Conservation (phyloP, 1,139 yeast species). For the Lodderomyces theae region DNA sequence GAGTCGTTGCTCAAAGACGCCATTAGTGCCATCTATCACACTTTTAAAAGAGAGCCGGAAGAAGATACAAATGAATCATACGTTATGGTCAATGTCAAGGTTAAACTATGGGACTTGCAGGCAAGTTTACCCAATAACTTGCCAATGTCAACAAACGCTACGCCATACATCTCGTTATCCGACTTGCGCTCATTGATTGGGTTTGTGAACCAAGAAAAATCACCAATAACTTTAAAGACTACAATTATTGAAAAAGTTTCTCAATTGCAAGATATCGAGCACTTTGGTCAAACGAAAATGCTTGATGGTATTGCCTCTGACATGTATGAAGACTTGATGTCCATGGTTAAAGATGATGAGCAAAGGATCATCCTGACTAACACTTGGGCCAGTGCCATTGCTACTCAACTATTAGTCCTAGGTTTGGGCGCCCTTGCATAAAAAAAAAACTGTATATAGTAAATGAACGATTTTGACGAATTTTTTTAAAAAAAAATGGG, state of each 20-base stretch:
- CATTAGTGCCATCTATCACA: slow-evolving; percentile 42
- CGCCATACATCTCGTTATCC: slow-evolving; percentile 56
- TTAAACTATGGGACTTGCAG: slow-evolving; percentile 59
- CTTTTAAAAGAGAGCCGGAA: slow-evolving; percentile 25
- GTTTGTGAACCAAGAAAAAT: slow-evolving; percentile 47
- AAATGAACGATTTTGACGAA: slow-evolving; percentile 48
- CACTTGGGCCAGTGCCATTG: slow-evolving; percentile 61
- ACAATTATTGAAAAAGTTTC: slow-evolving; percentile 59
- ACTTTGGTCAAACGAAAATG: slow-evolving; percentile 47
- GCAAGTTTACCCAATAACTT: slow-evolving; percentile 53
- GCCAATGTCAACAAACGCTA: slow-evolving; percentile 49
- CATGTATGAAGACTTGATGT: slow-evolving; percentile 54
- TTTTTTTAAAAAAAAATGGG: slow-evolving; percentile 22
- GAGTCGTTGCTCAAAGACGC: slow-evolving; percentile 39
- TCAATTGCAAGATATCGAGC: slow-evolving; percentile 48
- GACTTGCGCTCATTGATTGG: slow-evolving; percentile 61
- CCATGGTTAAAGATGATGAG: slow-evolving; percentile 52
- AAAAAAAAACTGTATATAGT: slow-evolving; percentile 3
- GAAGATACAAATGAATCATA: slow-evolving; percentile 25
- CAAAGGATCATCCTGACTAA: slow-evolving; percentile 43
- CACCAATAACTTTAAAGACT: slow-evolving; percentile 47
- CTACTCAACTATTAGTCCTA: slow-evolving; percentile 55
- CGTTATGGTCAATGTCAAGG: slow-evolving; percentile 61
- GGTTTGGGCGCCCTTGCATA: slow-evolving; percentile 61
- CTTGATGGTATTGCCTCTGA: slow-evolving; percentile 58